Percentiles rank a stretch among this genome's conserved stretches.
Evolutionary conservation across 129 eudicot species (phyloP).

Genomic region (Smallanthus sonchifolius): DNA sequence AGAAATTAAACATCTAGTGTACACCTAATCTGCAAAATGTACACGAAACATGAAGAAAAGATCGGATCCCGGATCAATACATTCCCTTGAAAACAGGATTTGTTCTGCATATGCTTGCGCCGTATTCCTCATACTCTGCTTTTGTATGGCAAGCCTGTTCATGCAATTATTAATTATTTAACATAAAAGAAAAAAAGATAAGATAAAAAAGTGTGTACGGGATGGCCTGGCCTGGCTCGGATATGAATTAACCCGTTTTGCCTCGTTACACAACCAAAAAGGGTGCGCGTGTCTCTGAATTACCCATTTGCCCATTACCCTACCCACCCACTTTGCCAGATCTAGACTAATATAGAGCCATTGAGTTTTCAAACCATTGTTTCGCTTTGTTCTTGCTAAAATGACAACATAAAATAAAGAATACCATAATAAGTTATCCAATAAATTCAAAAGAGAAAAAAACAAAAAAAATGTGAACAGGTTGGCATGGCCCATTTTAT

Average conservation of each 20-base stretch:
- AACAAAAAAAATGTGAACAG: background rate
- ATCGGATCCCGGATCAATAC: slow-evolving; percentile 42
- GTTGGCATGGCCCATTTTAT: background rate
- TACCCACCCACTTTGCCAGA: background rate
- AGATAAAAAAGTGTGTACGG: background rate
- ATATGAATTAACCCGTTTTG: background rate
- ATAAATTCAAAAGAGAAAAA: background rate
- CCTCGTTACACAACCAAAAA: background rate
- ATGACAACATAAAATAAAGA: background rate
- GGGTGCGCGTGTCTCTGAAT: background rate
- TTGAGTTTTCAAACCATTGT: background rate
- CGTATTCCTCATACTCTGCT: slow-evolving; percentile 94
- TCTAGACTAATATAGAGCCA: background rate
- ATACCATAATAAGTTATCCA: background rate
- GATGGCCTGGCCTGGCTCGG: background rate
- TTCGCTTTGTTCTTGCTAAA: background rate
- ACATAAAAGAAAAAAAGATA: background rate
- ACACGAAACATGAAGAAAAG: slow-evolving; percentile 22
- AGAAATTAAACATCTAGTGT: slow-evolving; percentile 33
- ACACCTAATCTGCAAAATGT: slow-evolving; percentile 44
- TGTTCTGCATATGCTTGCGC: slow-evolving; percentile 98
- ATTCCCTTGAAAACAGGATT: slow-evolving; percentile 99
- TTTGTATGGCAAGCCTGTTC: slow-evolving; percentile 97
- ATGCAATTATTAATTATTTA: background rate
- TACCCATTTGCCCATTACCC: background rate